A percentile compares a stretch with the other conserved stretches of the same genome.
phyloP scores from a whole-genome alignment of 257 asterid species.

The Dorcoceras hygrometricum region DNA sequence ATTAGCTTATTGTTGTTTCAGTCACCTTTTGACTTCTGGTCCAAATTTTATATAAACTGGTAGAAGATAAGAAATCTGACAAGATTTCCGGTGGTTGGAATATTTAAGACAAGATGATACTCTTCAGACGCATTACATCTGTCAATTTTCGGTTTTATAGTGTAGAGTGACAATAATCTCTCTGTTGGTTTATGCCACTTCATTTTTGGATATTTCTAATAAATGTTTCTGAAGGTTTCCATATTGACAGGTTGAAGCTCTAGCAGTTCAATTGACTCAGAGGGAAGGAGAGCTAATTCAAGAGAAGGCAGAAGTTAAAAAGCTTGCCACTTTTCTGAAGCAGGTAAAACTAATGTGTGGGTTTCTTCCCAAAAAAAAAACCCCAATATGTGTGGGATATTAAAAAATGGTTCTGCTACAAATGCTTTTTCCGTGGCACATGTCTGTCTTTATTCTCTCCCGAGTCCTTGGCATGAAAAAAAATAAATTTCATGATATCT shows the following conservation, averaged over 20 bases:
- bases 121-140: not conserved
- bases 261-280: slow-evolving; percentile 77
- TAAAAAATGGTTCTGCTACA: not conserved
- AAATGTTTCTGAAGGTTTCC: not conserved
- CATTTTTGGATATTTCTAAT: not conserved
- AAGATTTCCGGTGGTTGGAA: not conserved
- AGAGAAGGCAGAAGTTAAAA: slow-evolving; percentile 92
- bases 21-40: not conserved
- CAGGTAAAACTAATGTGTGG: slow-evolving; percentile 47
- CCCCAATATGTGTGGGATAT: not conserved
- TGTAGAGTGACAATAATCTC: not conserved
- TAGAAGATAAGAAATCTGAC: not conserved
- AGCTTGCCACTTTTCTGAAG: slow-evolving; percentile 76
- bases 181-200: not conserved
- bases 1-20: not conserved
- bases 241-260: slow-evolving; percentile 73
- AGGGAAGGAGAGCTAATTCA: slow-evolving; percentile 92
- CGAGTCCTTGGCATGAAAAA: not conserved
- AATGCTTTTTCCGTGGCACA: not conserved
- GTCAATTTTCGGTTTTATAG: not conserved
- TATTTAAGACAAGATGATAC: not conserved
- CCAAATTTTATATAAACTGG: not conserved
- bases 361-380: no score
- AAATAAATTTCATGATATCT: not conserved
- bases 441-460: slow-evolving; percentile 12